A percentile compares a stretch with the other conserved stretches of the same genome.
These are phyloP conservation scores for Cystoderma amianthinum DNA, from an alignment of 768 basidiomycete species.

Conservation along the genomic window DNA sequence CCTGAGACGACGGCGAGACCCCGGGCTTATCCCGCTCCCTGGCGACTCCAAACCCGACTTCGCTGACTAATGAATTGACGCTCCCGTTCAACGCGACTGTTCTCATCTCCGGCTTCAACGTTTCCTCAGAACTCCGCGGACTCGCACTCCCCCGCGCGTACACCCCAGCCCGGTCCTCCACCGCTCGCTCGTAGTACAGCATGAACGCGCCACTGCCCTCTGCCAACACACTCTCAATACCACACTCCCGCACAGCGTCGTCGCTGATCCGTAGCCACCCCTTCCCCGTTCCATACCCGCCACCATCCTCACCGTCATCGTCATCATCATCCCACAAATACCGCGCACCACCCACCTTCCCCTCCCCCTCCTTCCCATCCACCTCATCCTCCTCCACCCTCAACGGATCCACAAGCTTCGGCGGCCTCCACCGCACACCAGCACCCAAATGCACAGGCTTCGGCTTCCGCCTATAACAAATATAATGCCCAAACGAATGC, in stretches of 20 bases:
- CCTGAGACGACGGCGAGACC: slow-evolving; percentile 6
- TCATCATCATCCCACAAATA: slow-evolving; percentile 56
- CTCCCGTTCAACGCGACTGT: slow-evolving; percentile 40
- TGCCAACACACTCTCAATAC: slow-evolving; percentile 64
- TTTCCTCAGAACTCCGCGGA: slow-evolving; percentile 51
- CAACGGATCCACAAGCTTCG: slow-evolving; percentile 23
- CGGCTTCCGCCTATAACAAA: slow-evolving; percentile 86
- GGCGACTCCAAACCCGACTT: slow-evolving; percentile 32
- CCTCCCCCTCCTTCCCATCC: slow-evolving; percentile 12
- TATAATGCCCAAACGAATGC: slow-evolving; percentile 92
- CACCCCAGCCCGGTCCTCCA: slow-evolving; percentile 18
- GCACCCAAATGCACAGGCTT: slow-evolving; percentile 30
- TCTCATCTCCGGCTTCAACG: slow-evolving; percentile 46
- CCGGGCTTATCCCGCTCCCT: slow-evolving; percentile 15
- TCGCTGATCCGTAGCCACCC: slow-evolving; percentile 92
- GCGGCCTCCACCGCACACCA: slow-evolving; percentile 29
- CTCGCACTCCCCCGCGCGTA: slow-evolving; percentile 11
- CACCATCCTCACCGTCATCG: slow-evolving; percentile 14
- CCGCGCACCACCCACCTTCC: slow-evolving; percentile 18
- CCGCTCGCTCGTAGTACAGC: slow-evolving; percentile 84
- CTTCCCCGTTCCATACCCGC: too few species aligned
- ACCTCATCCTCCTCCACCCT: slow-evolving; percentile 15
- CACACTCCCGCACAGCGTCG: slow-evolving; percentile 69
- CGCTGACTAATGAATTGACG: slow-evolving; percentile 37
- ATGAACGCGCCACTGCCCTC: slow-evolving; percentile 82